Evolutionary conservation across 331 rosid species (phyloP).

Genomic region (Stylosanthes scabra): DNA sequence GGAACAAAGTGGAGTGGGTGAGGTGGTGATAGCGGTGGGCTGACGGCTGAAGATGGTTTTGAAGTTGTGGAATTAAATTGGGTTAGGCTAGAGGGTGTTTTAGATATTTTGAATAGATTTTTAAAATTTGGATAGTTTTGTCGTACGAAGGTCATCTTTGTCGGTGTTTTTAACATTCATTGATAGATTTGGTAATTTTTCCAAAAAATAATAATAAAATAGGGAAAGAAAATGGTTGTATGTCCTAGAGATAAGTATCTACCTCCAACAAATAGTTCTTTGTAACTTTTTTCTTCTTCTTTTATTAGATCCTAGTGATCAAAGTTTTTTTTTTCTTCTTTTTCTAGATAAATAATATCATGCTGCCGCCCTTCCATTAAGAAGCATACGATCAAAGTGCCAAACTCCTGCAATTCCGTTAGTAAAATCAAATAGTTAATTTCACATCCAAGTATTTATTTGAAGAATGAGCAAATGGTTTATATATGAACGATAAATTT

Average conservation of each 20-base stretch:
- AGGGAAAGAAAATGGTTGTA: background rate
- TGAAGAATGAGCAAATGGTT: background rate
- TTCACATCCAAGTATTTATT: background rate
- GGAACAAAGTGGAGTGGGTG: no score
- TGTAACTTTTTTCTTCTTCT: background rate
- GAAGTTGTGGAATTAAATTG: no score
- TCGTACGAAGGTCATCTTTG: no score
- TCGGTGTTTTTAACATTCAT: no score
- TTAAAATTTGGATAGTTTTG: no score
- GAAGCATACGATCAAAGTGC: conserved; percentile 56
- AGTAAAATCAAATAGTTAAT: background rate
- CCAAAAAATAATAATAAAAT: background rate
- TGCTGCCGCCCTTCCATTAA: conserved; percentile 32
- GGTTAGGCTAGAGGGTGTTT: no score
- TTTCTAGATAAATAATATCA: conserved; percentile 9
- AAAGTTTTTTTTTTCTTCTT: no score
- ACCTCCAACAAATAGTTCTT: background rate
- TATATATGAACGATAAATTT: background rate
- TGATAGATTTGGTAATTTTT: no score
- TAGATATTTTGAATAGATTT: no score
- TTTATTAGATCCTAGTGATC: background rate
- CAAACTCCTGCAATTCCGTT: conserved; percentile 45
- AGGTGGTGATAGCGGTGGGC: no score
- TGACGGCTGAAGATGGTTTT: no score
- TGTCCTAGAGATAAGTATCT: background rate